phyloP scores from a whole-genome alignment of 768 basidiomycete species.

The Tephrocybe rancida region DNA sequence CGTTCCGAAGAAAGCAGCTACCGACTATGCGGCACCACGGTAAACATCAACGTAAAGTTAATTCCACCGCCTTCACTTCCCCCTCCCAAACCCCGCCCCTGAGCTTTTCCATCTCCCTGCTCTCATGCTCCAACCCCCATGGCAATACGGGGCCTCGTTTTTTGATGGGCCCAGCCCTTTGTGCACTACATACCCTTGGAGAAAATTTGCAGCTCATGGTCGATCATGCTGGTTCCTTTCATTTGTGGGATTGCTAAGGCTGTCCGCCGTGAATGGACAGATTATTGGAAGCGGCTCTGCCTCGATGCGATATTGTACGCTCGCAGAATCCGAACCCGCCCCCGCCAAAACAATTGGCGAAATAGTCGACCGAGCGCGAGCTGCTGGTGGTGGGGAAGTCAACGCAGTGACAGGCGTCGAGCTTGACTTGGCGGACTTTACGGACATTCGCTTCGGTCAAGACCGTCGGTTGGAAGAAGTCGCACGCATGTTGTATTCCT shows the following conservation, averaged over 20 bases:
- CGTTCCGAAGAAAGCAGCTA: too few relatives aligned
- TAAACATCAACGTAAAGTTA: too few relatives aligned
- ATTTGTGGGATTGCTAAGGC: conserved; percentile 64
- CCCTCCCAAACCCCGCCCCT: too few relatives aligned
- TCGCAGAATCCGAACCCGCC: conserved; percentile 51
- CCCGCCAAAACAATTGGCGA: conserved; percentile 53
- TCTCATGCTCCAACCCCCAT: too few relatives aligned
- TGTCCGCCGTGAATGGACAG: conserved; percentile 84
- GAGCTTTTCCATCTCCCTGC: too few relatives aligned
- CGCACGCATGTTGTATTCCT: conserved; percentile 86
- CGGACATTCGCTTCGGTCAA: conserved; percentile 85
- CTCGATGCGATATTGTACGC: conserved; percentile 55
- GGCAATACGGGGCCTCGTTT: conserved; percentile 39
- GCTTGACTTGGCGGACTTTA: conserved; percentile 70
- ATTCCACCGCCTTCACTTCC: too few relatives aligned
- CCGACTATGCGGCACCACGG: too few relatives aligned
- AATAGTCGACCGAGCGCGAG: conserved; percentile 52
- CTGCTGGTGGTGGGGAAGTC: conserved; percentile 54
- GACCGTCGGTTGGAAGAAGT: conserved; percentile 93
- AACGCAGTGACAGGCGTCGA: conserved; percentile 72
- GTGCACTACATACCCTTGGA: conserved; percentile 78
- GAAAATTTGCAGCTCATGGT: conserved; percentile 68
- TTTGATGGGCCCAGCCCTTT: conserved; percentile 60
- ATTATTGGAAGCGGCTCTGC: conserved; percentile 88
- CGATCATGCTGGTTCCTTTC: conserved; percentile 55